A percentile compares a stretch with the other conserved stretches of the same genome.
Conservation (phyloP, 129 eudicot species). For the Cynara cardunculus region DNA sequence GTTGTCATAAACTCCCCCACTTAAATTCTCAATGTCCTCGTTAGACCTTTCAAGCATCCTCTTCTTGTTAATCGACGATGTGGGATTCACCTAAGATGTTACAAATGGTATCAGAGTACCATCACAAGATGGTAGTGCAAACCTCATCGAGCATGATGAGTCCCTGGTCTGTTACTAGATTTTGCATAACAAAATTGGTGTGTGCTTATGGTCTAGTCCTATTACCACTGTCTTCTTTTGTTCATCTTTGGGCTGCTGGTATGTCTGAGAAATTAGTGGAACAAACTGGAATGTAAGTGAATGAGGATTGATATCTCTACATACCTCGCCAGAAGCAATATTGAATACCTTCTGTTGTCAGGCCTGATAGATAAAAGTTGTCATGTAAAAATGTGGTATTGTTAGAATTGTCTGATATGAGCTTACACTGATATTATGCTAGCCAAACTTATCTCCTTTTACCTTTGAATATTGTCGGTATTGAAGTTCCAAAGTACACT, state of each 20-base stretch:
- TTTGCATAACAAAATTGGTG: not conserved
- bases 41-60: not conserved
- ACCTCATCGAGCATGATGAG: not conserved
- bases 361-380: conserved; percentile 38
- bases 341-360: conserved; percentile 66
- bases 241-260: not conserved
- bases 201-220: conserved; percentile 3
- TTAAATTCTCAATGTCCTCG: too few relatives aligned
- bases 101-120: not conserved
- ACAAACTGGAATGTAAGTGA: conserved; percentile 3
- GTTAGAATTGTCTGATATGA: not conserved
- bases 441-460: conserved; percentile 2
- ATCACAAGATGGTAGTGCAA: not conserved
- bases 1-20: too few relatives aligned
- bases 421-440: not conserved
- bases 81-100: not conserved
- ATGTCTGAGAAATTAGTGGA: not conserved
- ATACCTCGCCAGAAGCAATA: conserved; percentile 94
- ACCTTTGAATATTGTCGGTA: conserved; percentile 87
- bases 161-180: not conserved
- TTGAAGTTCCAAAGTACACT: conserved; percentile 85
- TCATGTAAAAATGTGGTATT: not conserved
- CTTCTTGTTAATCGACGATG: not conserved
- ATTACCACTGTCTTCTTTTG: not conserved
- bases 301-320: conserved; percentile 16